Evolutionary conservation across 2,329 filamentous ascomycete genomes (phyloP), one percentile per base, ranked within the genome.

Genomic region (Pseudocercospora musae): DNA sequence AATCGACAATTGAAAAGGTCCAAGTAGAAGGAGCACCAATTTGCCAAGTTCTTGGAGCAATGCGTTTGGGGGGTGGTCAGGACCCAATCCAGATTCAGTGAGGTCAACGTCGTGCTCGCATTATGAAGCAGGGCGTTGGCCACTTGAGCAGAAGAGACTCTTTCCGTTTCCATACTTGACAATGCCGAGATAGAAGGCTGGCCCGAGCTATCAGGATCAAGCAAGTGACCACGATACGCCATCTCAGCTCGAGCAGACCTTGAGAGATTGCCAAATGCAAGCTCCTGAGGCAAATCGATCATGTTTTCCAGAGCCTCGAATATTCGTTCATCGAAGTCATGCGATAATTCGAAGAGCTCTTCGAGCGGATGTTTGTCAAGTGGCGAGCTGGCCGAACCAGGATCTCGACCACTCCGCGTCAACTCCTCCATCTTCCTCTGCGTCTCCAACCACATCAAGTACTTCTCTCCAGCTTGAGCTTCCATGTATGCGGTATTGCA

Each of bases 1-100:
- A 81, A 80, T 1, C 75, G 74, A 37, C 78, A 69, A 6, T 56
- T 57, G 59, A 76, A 74, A 8, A 80, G 68, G 4, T 62, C 59
- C 7, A 66, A 57, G 58, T 72, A 74, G 20, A 78, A 61, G 9
- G 40, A 29, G 9, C 63, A 50, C 67, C 68, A 72, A 3, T 60
- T 44, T 1, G 23, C 37, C 15, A 65, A 58, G 4, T 61, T 49
- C n/a, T 49, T 50, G 9, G 33, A 29, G 33, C 25, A 31, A 52
- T 46, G 29, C 23, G 50, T 40, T 20, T 42, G 58, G 40, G 57
- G 59, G 18, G 48, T 56, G 52, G 62, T 69, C 13, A 74, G 59
- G 10, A 76, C 62, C 76, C 75, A 77, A 59, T 78, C 76, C 8
- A 78, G 62, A 21, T 71, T 75, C 20, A 77, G 57, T 1, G 72